phyloP scores from a whole-genome alignment of 345 rosid species.

The Nasturtium officinale region DNA sequence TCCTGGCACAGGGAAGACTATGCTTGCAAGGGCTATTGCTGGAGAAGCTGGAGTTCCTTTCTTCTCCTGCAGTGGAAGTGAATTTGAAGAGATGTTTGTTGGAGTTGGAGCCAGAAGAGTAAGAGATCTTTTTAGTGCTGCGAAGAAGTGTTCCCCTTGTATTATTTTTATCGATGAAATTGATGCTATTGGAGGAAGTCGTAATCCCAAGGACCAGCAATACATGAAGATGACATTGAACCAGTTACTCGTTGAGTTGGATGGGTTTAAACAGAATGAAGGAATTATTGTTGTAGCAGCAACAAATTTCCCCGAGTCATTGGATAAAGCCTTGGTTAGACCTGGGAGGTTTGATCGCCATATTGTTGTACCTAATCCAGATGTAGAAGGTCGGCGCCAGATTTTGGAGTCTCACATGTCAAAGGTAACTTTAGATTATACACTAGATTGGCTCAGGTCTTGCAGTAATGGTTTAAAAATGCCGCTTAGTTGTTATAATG shows the following conservation, averaged over 20 bases:
- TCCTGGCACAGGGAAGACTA: conserved; percentile 98
- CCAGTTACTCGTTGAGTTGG: conserved; percentile 91
- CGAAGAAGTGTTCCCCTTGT: conserved; percentile 96
- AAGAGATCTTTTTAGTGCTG: conserved; percentile 98
- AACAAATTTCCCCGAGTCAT: conserved; percentile 88
- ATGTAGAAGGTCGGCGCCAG: conserved; percentile 96
- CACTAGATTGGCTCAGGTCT: not conserved
- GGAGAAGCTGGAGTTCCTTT: conserved; percentile 99
- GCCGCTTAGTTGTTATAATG: not conserved
- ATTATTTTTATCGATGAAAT: conserved; percentile 97
- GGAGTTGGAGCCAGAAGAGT: conserved; percentile 99
- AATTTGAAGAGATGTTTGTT: conserved; percentile 99
- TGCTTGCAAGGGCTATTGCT: conserved; percentile 98
- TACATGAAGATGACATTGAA: conserved; percentile 98
- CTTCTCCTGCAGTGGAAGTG: conserved; percentile 99
- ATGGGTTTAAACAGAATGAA: conserved; percentile 97
- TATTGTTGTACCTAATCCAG: conserved; percentile 93
- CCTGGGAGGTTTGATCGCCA: conserved; percentile 97
- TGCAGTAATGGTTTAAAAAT: not conserved
- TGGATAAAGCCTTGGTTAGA: conserved; percentile 94
- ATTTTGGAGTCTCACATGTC: conserved; percentile 96
- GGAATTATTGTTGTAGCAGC: conserved; percentile 97
- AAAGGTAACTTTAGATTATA: conserved; percentile 61
- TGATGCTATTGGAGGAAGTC: conserved; percentile 97
- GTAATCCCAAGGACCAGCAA: conserved; percentile 90